Evolutionary conservation across 1,284 basidiomycete genomes (phyloP).

Genomic region (Ustilago nuda): DNA sequence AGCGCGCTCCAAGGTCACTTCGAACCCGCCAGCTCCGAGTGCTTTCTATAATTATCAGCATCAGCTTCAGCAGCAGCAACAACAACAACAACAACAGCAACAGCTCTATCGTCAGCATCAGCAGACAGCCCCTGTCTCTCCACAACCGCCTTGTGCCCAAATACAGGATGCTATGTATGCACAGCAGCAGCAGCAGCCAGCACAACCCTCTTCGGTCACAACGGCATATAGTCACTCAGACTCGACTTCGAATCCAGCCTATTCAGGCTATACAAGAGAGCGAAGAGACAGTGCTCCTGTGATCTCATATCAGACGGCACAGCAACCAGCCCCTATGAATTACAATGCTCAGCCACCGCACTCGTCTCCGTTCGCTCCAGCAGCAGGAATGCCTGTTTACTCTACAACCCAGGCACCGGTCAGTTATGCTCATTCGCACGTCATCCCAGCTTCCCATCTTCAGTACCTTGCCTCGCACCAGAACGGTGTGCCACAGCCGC

Average conservation of each 20-base stretch:
- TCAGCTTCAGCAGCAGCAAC: conserved; percentile 44
- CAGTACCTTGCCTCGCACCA: conserved; percentile 24
- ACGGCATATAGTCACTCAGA: conserved; percentile 38
- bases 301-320: conserved; percentile 13
- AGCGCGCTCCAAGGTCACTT: conserved; percentile 40
- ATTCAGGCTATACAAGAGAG: conserved; percentile 19
- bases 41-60: conserved; percentile 53
- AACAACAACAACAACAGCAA: conserved; percentile 35
- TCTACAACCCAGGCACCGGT: conserved; percentile 16
- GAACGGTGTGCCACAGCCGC: neutral
- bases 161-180: neutral
- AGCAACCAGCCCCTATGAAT: conserved; percentile 7
- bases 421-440: conserved; percentile 9
- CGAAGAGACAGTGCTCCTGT: conserved; percentile 37
- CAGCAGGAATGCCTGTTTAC: neutral
- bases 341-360: conserved; percentile 23
- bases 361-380: conserved; percentile 9
- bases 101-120: conserved; percentile 21
- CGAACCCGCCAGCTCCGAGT: conserved; percentile 44
- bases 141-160: conserved; percentile 11
- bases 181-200: neutral
- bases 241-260: conserved; percentile 5
- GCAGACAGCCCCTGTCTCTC: conserved; percentile 1
- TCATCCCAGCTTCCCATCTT: conserved; percentile 25
- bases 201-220: conserved; percentile 18